Conservation (phyloP, 2,329 filamentous ascomycete species). For the Daldinia sp. region DNA sequence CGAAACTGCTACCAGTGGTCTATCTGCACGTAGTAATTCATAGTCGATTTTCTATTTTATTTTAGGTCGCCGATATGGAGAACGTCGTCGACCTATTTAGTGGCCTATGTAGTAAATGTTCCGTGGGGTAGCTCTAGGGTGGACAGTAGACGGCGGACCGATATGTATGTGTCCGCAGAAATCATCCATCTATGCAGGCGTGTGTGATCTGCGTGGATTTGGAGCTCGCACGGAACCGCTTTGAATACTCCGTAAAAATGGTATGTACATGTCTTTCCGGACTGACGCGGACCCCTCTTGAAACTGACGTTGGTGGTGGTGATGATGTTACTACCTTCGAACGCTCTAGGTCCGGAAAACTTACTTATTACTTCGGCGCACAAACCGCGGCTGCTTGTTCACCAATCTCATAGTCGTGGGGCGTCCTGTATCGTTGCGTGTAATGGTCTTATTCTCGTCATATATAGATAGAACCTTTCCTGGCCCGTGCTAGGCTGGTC, state of each 20-base stretch:
- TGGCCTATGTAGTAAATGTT: slow-evolving; percentile 13
- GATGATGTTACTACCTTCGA: slow-evolving; percentile 27
- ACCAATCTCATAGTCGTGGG: slow-evolving; percentile 12
- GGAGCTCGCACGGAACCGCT: slow-evolving; percentile 34
- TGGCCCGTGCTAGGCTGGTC: slow-evolving; percentile 23
- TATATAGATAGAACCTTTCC: slow-evolving; percentile 7
- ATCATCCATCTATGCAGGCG: slow-evolving; percentile 22
- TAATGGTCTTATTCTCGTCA: slow-evolving; percentile 17
- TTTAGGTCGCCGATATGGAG: slow-evolving; percentile 25
- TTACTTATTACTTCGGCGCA: slow-evolving; percentile 21
- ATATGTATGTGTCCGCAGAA: slow-evolving; percentile 32
- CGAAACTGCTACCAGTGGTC: slow-evolving; percentile 15
- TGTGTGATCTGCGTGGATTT: slow-evolving; percentile 34
- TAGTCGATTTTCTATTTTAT: neutral
- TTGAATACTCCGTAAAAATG: slow-evolving; percentile 35
- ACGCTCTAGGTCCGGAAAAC: slow-evolving; percentile 25
- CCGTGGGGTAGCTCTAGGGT: slow-evolving; percentile 29
- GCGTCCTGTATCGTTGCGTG: slow-evolving; percentile 7
- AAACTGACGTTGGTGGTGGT: slow-evolving; percentile 27
- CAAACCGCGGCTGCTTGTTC: neutral
- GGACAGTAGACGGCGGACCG: slow-evolving; percentile 19
- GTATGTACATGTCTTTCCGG: slow-evolving; percentile 17
- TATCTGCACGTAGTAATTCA: slow-evolving; percentile 35
- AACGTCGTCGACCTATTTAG: slow-evolving; percentile 14
- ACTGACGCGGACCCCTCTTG: slow-evolving; percentile 18